phyloP scores from a whole-genome alignment of 1,284 basidiomycete species.

The Moesziomyces antarcticus region DNA sequence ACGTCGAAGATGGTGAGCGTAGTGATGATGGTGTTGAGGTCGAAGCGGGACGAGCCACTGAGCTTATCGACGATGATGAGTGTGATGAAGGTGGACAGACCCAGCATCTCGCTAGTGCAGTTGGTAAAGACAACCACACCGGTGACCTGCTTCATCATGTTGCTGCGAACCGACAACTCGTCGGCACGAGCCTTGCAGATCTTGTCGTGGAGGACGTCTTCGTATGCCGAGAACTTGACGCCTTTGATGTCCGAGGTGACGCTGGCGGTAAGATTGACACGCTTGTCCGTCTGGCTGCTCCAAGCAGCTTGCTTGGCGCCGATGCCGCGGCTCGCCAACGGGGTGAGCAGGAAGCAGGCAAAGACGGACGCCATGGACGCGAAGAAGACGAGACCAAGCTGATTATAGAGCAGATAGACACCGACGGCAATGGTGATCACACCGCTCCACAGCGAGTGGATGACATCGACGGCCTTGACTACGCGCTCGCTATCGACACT shows the following conservation, averaged over 20 bases:
- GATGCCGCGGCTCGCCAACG: conserved; percentile 43
- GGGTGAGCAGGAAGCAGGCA: conserved; percentile 40
- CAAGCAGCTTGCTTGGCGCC: conserved; percentile 48
- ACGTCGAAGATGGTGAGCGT: conserved; percentile 53
- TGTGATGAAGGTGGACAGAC: conserved; percentile 42
- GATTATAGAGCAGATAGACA: conserved; percentile 52
- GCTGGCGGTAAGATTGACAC: conserved; percentile 54
- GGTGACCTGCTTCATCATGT: conserved; percentile 29
- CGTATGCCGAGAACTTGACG: conserved; percentile 61
- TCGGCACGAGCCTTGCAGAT: conserved; percentile 36
- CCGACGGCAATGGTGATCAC: conserved; percentile 52
- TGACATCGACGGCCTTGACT: conserved; percentile 35
- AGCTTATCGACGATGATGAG: conserved; percentile 45
- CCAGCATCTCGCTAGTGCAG: conserved; percentile 30
- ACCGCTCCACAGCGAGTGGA: conserved; percentile 56
- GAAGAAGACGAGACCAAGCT: conserved; percentile 53
- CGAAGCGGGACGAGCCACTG: conserved; percentile 42
- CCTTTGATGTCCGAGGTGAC: conserved; percentile 57
- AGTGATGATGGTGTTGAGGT: conserved; percentile 55
- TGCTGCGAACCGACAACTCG: conserved; percentile 33
- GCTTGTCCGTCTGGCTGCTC: conserved; percentile 51
- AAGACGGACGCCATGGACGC: conserved; percentile 49
- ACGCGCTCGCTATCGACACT: conserved; percentile 63
- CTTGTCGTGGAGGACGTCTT: conserved; percentile 46
- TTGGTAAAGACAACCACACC: conserved; percentile 42